A percentile compares a stretch with the other conserved stretches of the same genome.
phyloP scores from a whole-genome alignment of 768 basidiomycete species.

The Rhodosporidiobolus sp. region DNA sequence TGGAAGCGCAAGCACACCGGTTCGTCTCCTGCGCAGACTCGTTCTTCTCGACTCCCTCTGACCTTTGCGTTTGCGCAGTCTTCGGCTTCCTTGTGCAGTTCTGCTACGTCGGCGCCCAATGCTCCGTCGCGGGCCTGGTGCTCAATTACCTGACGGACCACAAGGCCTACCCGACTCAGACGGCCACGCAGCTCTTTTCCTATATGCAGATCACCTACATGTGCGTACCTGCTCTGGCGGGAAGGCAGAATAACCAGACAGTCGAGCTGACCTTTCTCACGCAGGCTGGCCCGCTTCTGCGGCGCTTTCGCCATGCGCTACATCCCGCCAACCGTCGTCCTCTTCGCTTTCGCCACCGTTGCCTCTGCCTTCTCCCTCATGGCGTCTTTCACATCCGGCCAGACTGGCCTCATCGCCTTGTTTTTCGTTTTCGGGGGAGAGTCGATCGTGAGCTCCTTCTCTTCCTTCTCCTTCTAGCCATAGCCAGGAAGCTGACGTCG shows the following conservation, averaged over 20 bases:
- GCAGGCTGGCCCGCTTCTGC: constrained; percentile 42
- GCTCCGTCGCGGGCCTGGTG: constrained; percentile 43
- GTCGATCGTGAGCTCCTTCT: too few species aligned
- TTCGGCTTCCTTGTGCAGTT: constrained; percentile 44
- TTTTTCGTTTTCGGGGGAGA: constrained; percentile 46
- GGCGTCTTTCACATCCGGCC: constrained; percentile 39
- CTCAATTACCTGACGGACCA: constrained; percentile 41
- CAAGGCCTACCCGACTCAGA: constrained; percentile 25
- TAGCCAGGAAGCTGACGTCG: too few species aligned
- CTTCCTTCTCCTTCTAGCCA: too few species aligned
- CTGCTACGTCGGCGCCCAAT: constrained; percentile 46
- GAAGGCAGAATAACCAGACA: too few species aligned
- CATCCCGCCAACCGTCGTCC: constrained; percentile 41
- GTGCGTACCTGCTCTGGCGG: too few species aligned
- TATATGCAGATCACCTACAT: background rate
- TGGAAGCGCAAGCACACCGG: constrained; percentile 39
- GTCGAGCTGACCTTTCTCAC: too few species aligned
- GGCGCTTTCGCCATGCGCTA: constrained; percentile 12
- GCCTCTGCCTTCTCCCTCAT: constrained; percentile 43
- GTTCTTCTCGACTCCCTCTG: background rate
- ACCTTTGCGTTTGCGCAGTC: too few species aligned
- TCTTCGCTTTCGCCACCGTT: constrained; percentile 36
- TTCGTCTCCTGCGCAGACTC: background rate
- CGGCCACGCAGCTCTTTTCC: constrained; percentile 37
- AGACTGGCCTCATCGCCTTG: constrained; percentile 40